phyloP scores from a whole-genome alignment of 371 early-diverging fungal species.

The Capillidium rhysosporum region DNA sequence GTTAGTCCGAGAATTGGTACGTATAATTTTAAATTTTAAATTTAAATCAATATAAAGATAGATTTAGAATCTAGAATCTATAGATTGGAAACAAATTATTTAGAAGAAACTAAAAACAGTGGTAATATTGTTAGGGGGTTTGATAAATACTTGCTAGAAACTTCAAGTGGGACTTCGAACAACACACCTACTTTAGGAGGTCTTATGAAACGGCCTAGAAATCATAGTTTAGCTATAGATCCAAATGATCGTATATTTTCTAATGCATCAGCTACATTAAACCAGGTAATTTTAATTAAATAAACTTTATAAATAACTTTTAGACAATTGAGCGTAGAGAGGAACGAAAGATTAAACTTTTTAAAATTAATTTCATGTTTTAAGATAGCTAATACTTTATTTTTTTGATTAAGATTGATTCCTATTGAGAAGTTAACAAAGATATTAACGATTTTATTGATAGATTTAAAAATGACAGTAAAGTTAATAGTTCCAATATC shows the following conservation, averaged over 20 bases:
- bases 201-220: not conserved
- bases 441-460: too few relatives aligned
- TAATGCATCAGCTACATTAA: not conserved
- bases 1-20: too few relatives aligned
- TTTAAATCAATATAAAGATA: not conserved
- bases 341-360: not conserved
- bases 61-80: not conserved
- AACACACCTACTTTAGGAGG: not conserved
- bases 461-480: too few relatives aligned
- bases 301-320: not conserved
- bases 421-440: too few relatives aligned
- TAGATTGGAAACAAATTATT: slow-evolving; percentile 2
- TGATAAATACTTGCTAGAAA: slow-evolving; percentile 1
- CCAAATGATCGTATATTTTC: slow-evolving; percentile 1
- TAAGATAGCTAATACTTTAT: too few relatives aligned
- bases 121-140: slow-evolving; percentile 5
- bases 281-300: not conserved
- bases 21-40: too few relatives aligned
- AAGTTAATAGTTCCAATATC: too few relatives aligned
- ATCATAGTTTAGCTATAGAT: not conserved
- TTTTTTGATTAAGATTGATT: too few relatives aligned
- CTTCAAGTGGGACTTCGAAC: not conserved
- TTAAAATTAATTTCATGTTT: not conserved
- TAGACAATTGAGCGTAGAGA: not conserved
- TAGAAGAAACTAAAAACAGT: not conserved